These are phyloP conservation scores for Thelonectria rubi DNA, from an alignment of 2,329 filamentous ascomycete genomes.

Conservation along the genomic window DNA sequence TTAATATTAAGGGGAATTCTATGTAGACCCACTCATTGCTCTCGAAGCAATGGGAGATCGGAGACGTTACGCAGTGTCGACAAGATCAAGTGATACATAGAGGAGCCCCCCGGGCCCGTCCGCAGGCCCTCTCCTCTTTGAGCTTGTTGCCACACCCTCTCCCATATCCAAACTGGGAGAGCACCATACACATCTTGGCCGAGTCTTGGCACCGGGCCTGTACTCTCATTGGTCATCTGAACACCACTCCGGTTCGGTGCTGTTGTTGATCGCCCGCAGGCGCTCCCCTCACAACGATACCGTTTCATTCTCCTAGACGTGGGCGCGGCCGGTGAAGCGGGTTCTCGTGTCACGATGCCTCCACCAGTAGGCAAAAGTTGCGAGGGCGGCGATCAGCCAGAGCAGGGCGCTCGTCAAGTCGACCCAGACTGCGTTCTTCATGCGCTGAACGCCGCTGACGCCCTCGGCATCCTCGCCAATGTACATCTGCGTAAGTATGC, in stretches of 20 bases:
- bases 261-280: not conserved
- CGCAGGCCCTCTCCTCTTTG: slow-evolving; percentile 22
- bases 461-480: slow-evolving; percentile 74
- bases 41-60: not conserved
- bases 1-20: not conserved
- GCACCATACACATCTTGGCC: not conserved
- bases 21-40: not conserved
- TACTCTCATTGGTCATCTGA: not conserved
- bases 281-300: not conserved
- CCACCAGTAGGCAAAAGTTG: slow-evolving; percentile 67
- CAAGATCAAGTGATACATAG: not conserved
- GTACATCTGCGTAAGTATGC: slow-evolving; percentile 63
- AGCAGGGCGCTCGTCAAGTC: slow-evolving; percentile 78
- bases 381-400: slow-evolving; percentile 73
- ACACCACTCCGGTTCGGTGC: not conserved
- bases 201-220: not conserved
- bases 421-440: slow-evolving; percentile 90
- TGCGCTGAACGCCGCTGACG: slow-evolving; percentile 71
- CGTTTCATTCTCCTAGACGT: slow-evolving; percentile 50
- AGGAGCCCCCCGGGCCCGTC: slow-evolving; percentile 20
- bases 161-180: not conserved
- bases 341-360: slow-evolving; percentile 60
- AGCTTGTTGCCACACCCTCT: not conserved
- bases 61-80: not conserved
- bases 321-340: slow-evolving; percentile 68